Percentiles rank a stretch among this genome's conserved stretches.
Conservation (phyloP, 2,329 filamentous ascomycete species). For the Pseudodiploospora longispora region DNA sequence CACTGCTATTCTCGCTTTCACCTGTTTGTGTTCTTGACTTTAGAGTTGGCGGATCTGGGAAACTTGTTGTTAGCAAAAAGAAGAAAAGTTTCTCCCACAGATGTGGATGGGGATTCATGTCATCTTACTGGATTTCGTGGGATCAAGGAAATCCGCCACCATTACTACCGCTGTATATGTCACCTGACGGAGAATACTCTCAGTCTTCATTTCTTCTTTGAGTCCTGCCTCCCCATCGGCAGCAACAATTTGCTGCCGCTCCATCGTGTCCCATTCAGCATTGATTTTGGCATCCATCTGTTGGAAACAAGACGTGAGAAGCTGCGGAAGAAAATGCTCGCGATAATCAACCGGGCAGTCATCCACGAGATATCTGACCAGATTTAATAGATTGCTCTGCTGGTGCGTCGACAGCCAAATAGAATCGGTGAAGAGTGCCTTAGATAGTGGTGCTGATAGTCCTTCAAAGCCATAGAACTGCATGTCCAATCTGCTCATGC, state of each 20-base stretch:
- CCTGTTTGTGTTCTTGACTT: conserved; percentile 19
- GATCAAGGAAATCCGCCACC: conserved; percentile 82
- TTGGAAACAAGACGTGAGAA: conserved; percentile 72
- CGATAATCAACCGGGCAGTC: conserved; percentile 78
- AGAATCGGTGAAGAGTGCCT: conserved; percentile 76
- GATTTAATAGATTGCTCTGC: conserved; percentile 83
- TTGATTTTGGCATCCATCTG: conserved; percentile 85
- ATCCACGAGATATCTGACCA: conserved; percentile 82
- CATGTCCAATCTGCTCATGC: conserved; percentile 77
- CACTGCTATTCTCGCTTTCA: conserved; percentile 15
- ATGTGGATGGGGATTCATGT: neutral
- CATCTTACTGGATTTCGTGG: conserved; percentile 53
- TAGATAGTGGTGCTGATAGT: conserved; percentile 72
- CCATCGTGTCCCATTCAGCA: conserved; percentile 75
- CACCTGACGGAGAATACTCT: conserved; percentile 87
- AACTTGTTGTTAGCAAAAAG: neutral
- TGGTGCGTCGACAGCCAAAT: conserved; percentile 84
- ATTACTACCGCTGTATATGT: conserved; percentile 90
- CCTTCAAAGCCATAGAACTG: conserved; percentile 88
- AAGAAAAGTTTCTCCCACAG: neutral
- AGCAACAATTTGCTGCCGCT: conserved; percentile 50
- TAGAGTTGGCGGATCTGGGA: conserved; percentile 23
- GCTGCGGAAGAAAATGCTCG: conserved; percentile 72
- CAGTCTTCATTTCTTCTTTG: conserved; percentile 94
- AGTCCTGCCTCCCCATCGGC: conserved; percentile 67